phyloP scores from a whole-genome alignment of 176 grass and related monocot species.

The Triticum monococcum region DNA sequence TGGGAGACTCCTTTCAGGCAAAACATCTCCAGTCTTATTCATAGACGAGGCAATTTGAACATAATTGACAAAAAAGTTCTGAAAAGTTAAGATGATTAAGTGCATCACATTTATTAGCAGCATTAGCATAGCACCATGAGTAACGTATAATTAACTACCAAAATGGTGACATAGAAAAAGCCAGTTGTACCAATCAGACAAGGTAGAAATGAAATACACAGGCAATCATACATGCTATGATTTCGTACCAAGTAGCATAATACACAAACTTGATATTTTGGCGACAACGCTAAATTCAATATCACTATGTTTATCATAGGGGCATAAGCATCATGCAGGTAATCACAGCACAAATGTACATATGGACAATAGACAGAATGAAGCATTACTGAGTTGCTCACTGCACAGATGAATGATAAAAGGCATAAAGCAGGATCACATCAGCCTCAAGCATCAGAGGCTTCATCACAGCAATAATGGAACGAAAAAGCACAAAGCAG shows the following conservation, averaged over 20 bases:
- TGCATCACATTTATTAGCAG: neutral
- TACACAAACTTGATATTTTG: neutral
- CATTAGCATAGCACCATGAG: neutral
- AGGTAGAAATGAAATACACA: neutral
- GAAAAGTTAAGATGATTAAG: neutral
- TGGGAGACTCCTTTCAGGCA: neutral
- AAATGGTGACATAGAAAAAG: neutral
- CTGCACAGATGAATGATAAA: neutral
- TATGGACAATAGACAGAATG: neutral
- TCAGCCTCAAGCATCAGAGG: slow-evolving; percentile 19
- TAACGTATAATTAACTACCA: neutral
- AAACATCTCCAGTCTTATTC: neutral
- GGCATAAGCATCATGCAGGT: neutral
- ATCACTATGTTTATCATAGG: slow-evolving; percentile 6
- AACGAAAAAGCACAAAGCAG: neutral
- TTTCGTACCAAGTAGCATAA: slow-evolving; percentile 13
- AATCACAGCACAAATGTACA: neutral
- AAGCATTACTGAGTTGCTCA: neutral
- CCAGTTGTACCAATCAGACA: neutral
- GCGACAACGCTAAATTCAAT: neutral
- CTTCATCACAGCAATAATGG: neutral
- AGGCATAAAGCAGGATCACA: slow-evolving; percentile 10
- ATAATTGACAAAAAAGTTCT: neutral
- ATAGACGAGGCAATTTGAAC: neutral
- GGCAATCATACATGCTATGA: neutral